These are phyloP conservation scores for Kondoa malvinella DNA, from an alignment of 768 basidiomycete genomes.

Conservation along the genomic window DNA sequence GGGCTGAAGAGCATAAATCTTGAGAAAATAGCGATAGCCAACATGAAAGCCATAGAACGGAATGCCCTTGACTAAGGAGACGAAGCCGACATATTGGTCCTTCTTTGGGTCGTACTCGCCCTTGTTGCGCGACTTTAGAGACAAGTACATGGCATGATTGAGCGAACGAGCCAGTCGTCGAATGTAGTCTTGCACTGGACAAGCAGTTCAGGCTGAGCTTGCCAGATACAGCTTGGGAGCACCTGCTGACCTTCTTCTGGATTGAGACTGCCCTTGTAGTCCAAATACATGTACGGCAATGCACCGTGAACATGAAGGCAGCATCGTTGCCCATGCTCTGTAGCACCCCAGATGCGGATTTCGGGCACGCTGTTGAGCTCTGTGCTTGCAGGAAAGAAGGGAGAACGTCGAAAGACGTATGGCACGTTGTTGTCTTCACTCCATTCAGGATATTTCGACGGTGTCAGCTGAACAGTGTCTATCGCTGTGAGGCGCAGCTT, in stretches of 20 bases:
- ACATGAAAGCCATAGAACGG: slow-evolving; percentile 90
- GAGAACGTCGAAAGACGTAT: slow-evolving; percentile 3
- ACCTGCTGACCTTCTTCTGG: slow-evolving; percentile 44
- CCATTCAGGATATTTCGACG: neutral
- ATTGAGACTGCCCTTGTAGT: slow-evolving; percentile 54
- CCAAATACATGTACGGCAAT: slow-evolving; percentile 82
- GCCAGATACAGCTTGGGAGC: neutral
- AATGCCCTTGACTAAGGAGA: slow-evolving; percentile 78
- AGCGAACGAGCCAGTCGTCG: slow-evolving; percentile 52
- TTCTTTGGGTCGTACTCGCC: slow-evolving; percentile 35
- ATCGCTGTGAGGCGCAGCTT: slow-evolving; percentile 17
- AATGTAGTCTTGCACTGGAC: slow-evolving; percentile 55
- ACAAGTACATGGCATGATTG: slow-evolving; percentile 72
- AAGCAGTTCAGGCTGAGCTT: neutral
- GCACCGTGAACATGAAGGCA: slow-evolving; percentile 85
- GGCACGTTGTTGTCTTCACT: neutral
- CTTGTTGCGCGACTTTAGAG: slow-evolving; percentile 46
- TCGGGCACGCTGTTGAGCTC: slow-evolving; percentile 43
- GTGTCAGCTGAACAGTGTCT: slow-evolving; percentile 9
- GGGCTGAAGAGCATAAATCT: slow-evolving; percentile 62
- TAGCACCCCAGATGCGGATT: slow-evolving; percentile 69
- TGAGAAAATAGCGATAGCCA: slow-evolving; percentile 70
- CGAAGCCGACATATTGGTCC: slow-evolving; percentile 41
- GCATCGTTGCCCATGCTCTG: slow-evolving; percentile 55
- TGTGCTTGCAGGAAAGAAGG: neutral